A percentile compares a stretch with the other conserved stretches of the same genome.
Evolutionary conservation across 345 rosid species (phyloP).

Genomic region (Acer yangbiense): DNA sequence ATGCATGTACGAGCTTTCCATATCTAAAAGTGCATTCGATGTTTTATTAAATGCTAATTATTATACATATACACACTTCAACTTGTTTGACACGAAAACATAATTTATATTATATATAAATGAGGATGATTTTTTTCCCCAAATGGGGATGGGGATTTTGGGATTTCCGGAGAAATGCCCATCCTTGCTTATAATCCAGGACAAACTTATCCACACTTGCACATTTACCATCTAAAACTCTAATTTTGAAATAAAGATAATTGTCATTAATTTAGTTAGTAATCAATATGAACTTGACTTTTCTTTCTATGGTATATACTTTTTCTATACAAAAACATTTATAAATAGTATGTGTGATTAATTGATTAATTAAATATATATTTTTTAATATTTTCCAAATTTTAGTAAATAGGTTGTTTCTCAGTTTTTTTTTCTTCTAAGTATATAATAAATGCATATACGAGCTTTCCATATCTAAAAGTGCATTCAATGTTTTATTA

Average conservation of each 20-base stretch:
- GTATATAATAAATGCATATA: slow-evolving; percentile 23
- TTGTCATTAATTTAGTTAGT: not conserved
- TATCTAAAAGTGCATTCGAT: slow-evolving; percentile 13
- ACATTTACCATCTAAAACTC: no score
- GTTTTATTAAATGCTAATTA: not conserved
- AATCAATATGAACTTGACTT: no score
- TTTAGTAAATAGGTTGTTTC: not conserved
- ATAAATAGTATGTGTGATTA: not conserved
- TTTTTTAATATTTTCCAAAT: no score
- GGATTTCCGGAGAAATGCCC: no score
- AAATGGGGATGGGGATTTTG: no score
- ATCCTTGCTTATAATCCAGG: no score
- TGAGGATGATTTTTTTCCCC: no score
- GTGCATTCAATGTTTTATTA: slow-evolving; percentile 10
- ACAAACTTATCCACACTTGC: no score
- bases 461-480: slow-evolving; percentile 3
- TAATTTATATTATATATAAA: no score
- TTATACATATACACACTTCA: not conserved
- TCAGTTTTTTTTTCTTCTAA: not conserved
- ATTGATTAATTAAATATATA: no score
- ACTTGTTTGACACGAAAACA: slow-evolving; percentile 1
- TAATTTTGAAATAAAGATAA: not conserved
- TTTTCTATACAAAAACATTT: not conserved
- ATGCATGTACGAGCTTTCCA: slow-evolving; percentile 15
- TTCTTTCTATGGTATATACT: not conserved